A percentile compares a stretch with the other conserved stretches of the same genome.
phyloP scores from a whole-genome alignment of 225 moss, liverwort and hornwort genomes.

The Bryoerythrophyllum caledonicum region DNA sequence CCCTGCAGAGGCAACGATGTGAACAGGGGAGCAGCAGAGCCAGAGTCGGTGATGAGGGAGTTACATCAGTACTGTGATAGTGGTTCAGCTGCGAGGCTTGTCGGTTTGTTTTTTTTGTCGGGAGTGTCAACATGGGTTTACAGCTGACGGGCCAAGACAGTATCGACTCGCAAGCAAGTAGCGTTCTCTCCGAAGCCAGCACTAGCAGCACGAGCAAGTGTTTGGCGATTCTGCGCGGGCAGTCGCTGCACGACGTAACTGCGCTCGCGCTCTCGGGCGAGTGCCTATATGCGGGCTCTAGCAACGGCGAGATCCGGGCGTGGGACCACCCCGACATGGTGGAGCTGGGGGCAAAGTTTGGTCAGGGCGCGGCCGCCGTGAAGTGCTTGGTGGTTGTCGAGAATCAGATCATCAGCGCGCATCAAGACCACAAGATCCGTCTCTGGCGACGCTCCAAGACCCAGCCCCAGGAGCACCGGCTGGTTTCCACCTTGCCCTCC shows the following conservation, averaged over 20 bases:
- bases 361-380: constrained; percentile 63
- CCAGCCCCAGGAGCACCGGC: constrained; percentile 46
- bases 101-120: too few relatives aligned
- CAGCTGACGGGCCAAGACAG: constrained; percentile 35
- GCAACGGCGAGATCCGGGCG: constrained; percentile 64
- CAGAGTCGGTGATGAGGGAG: background rate
- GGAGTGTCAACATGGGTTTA: constrained; percentile 16
- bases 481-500: constrained; percentile 60
- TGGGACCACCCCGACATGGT: constrained; percentile 70
- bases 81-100: background rate
- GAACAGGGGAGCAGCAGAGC: background rate
- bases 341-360: constrained; percentile 44
- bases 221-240: constrained; percentile 61
- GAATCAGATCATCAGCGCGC: constrained; percentile 63
- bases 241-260: constrained; percentile 58
- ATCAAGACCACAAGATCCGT: constrained; percentile 83
- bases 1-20: too few relatives aligned
- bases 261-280: constrained; percentile 60
- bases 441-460: constrained; percentile 54
- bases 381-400: constrained; percentile 58
- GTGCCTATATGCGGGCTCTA: constrained; percentile 66
- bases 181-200: constrained; percentile 32
- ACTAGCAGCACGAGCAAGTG: constrained; percentile 48
- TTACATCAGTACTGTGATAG: background rate
- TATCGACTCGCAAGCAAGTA: constrained; percentile 37